Base-by-base conservation (phyloP, 2,329 filamentous ascomycete genomes). In the Talaromyces sp. region DNA sequence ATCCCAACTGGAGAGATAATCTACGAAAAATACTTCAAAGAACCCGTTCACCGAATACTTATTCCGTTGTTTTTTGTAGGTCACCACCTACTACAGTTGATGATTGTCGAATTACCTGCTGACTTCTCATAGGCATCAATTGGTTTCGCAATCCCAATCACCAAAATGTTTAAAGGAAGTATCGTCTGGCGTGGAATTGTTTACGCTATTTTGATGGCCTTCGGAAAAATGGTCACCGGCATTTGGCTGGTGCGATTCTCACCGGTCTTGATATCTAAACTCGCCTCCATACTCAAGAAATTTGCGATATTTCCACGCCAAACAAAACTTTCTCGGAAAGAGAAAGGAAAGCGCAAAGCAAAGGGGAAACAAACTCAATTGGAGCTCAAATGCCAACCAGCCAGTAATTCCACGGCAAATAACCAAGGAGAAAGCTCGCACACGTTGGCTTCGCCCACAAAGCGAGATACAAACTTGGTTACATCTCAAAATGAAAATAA, bases 71-170 rank as follows among this genome's bases (percentile, higher is more conserved):
- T 93, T 75, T 93, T 93, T 68, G 89, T 85, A 69, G 73, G 83
- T 69, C 8, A 8, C 8, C 59, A 8, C 8, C 59, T 56, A 12
- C 31, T 3, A 31, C 44, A 42, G 4, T 40, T 12, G 23, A 28
- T n/a, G 33, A 34, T 42, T n/a, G 18, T 18, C 8, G 18, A 42
- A 10, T 27, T 30, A 9, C 27, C 36, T 52, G 61, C 57, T 62
- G 33, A 53, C 8, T 23, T 34, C 14, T 10, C 5, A 47, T 28
- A 76, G 73, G 71, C 83, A 2, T 86, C 83, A 0, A 89, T 94
- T 40, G 90, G 90, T 0, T 93, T 94, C 70, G 88, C 90, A 0
- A 89, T 95, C 1, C 90, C 90, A 0, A 88, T 94, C 33, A 85
- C 83, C 0, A 76, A 84, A 5, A 86, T 95, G 80, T 94, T 92